Evolutionary conservation across 2,329 filamentous ascomycete genomes (phyloP), one percentile per base, ranked within the genome.

Genomic region (Phoma sp.): DNA sequence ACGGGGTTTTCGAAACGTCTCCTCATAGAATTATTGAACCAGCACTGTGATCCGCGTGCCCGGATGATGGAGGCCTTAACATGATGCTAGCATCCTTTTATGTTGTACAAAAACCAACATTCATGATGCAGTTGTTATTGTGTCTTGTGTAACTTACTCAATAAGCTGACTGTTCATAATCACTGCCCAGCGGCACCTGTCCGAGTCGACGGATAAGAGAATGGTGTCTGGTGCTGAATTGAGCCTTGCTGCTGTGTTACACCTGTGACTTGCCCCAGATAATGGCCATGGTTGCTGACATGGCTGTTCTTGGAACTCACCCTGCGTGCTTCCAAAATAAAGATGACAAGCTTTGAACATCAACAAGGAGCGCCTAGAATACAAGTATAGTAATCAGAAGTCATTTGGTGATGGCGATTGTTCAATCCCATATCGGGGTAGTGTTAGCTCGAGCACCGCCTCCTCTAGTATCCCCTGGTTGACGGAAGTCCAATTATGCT

Each of bases 401-500:
- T 18, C 9, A 25, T 5, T 5, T 25, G 5, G 23, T 25, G n/a
- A 5, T 25, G 23, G 9, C 38, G 17, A 28, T 7, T 5, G 4
- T 33, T 7, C 28, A 43, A 11, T n/a, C 12, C 29, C 11, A 15
- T 28, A 14, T 25, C 28, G 28, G 18, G 28, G 26, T n/a, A 20
- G 20, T 33, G 14, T 23, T 25, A 30, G 29, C 28, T 15, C 40
- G 20, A 43, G 17, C 39, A 42, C 29, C 25, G 29, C 20, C 14
- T 43, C 28, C 6, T 30, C 39, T 9, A 15, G 11, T 21, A 36
- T 20, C 17, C 14, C 17, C 32, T 26, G 28, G n/a, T 40, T 14
- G 34, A 23, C 20, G 48, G 43, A 48, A 33, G 51, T 48, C 29
- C 20, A 39, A 39, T 45, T 43, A 48, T 43, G 38, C 51, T 53